Evolutionary conservation across 2,329 filamentous ascomycete species (phyloP).

Genomic region (Rhynchosporium graminicola): DNA sequence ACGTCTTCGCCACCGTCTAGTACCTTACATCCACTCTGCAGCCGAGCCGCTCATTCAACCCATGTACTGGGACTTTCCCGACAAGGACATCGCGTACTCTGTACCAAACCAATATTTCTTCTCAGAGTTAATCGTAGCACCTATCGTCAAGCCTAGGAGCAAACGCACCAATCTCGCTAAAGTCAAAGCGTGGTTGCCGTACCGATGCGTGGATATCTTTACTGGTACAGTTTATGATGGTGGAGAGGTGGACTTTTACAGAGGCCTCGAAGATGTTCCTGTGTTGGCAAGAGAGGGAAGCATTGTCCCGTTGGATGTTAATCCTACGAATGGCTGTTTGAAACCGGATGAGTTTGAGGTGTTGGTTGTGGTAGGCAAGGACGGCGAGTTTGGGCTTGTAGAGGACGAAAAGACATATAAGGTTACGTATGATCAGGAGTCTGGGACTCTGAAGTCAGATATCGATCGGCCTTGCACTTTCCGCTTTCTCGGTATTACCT

Average conservation of each 20-base stretch:
- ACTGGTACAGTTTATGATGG: conserved; percentile 59
- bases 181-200: conserved; percentile 58
- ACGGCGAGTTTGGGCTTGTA: conserved; percentile 6
- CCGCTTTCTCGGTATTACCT: conserved; percentile 16
- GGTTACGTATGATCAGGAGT: conserved; percentile 4
- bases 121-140: conserved; percentile 56
- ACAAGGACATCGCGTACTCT: conserved; percentile 54
- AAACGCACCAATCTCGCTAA: conserved; percentile 48
- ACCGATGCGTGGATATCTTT: conserved; percentile 57
- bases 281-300: conserved; percentile 57
- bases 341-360: conserved; percentile 18
- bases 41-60: conserved; percentile 61
- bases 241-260: conserved; percentile 52
- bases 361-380: conserved; percentile 16
- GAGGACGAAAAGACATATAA: conserved; percentile 15
- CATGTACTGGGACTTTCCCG: conserved; percentile 62
- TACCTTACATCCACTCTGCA: conserved; percentile 62
- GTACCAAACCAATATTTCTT: conserved; percentile 61
- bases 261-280: conserved; percentile 51
- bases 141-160: conserved; percentile 55
- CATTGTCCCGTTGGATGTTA: conserved; percentile 50
- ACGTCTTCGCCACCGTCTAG: conserved; percentile 56
- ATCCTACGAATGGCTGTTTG: conserved; percentile 14
- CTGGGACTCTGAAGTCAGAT: conserved; percentile 11
- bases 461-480: conserved; percentile 20